These are phyloP conservation scores for Truncatella angustata DNA, from an alignment of 2,329 filamentous ascomycete genomes.

Conservation along the genomic window DNA sequence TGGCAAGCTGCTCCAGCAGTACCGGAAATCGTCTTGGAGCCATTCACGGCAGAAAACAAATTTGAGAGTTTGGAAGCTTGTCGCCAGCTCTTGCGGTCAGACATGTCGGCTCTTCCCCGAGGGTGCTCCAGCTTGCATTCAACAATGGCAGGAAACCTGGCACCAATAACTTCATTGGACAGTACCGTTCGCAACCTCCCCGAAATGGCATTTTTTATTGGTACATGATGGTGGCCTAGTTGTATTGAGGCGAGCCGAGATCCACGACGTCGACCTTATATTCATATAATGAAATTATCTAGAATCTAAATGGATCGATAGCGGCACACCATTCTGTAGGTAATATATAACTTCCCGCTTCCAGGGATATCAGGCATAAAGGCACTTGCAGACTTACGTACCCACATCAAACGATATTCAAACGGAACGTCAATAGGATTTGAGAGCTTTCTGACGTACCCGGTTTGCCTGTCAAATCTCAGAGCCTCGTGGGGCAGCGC, in stretches of 20 bases:
- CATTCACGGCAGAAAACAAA: no score
- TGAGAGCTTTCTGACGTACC: background rate
- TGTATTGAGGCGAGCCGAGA: no score
- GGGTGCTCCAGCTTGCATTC: background rate
- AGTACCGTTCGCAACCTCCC: slow-evolving; percentile 24
- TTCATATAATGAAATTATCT: no score
- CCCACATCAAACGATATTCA: slow-evolving; percentile 1
- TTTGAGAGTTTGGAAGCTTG: no score
- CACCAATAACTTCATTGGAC: slow-evolving; percentile 18
- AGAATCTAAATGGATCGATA: background rate
- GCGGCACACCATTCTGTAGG: background rate
- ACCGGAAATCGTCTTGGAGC: no score
- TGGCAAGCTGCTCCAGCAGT: no score
- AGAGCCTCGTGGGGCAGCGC: slow-evolving; percentile 3
- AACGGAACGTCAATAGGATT: slow-evolving; percentile 1
- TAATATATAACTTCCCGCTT: background rate
- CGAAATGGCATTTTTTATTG: slow-evolving; percentile 20
- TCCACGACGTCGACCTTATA: no score
- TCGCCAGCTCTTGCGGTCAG: background rate
- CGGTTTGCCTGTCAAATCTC: slow-evolving; percentile 4
- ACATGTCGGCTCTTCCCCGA: background rate
- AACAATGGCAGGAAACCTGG: background rate
- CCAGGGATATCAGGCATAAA: no score
- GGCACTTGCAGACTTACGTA: no score
- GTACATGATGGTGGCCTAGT: no score